Evolutionary conservation across 2,329 filamentous ascomycete genomes (phyloP), one percentile per base, ranked within the genome.

Genomic region (Eurotiales sp.): DNA sequence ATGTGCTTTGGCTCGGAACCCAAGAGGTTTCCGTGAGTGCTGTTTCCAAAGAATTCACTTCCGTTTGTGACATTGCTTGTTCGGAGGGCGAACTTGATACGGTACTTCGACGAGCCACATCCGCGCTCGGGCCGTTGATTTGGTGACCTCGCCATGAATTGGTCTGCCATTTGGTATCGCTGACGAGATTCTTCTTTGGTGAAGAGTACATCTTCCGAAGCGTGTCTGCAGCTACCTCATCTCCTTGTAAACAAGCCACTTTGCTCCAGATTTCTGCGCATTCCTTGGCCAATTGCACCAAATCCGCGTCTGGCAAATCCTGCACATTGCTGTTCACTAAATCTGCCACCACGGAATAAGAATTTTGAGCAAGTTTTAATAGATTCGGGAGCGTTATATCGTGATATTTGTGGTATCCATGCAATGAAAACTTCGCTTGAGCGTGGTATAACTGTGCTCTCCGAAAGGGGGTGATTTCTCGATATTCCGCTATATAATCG

Each of bases 191-290:
- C n/a, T n/a, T n/a, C n/a, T n/a, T n/a, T n/a, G n/a, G 19, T 46
- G 14, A 10, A 37, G 44, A 22, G 15, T 46, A 32, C n/a, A 19
- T 30, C 2, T 37, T 3, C 12, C 14, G 17, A 39, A 46, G 21
- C 3, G 19, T 32, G 14, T 23, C 37, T 39, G 21, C 5, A 17
- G 10, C 17, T 10, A 17, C 44, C 14, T 46, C 17, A 11, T 46
- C 30, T 3, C 32, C 32, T 19, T 19, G 11, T 32, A 46, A 25
- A 14, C 27, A 19, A 27, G 32, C 17, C 30, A 46, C 44, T 22
- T 46, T 15, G 8, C 32, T 29, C 44, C 44, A 46, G 11, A 39
- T 46, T 17, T 37, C 19, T 14, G 44, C 32, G 17, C 44, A 46
- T 2, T 17, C 12, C 6, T 3, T 17, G 21, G 32, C 27, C 21